phyloP scores from a whole-genome alignment of 202 grass and related monocot species.

The Setaria italica region DNA sequence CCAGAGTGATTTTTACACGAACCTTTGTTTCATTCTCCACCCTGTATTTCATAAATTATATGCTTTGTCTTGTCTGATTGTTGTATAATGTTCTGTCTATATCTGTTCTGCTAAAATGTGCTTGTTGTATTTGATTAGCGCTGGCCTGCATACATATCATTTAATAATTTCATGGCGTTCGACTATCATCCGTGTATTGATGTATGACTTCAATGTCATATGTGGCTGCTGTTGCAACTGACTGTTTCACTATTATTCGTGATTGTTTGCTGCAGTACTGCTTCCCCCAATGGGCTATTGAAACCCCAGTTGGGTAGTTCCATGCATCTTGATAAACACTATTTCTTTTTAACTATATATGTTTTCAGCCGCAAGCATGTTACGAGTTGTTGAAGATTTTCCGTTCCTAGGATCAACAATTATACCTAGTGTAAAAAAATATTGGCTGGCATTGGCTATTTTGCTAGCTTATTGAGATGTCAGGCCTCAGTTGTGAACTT shows the following conservation, averaged over 20 bases:
- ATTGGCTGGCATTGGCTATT: background rate
- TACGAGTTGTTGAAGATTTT: background rate
- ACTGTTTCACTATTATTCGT: slow-evolving; percentile 33
- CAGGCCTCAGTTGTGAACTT: background rate
- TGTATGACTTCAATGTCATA: background rate
- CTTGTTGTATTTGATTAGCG: background rate
- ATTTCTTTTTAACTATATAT: slow-evolving; percentile 43
- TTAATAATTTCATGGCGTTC: background rate
- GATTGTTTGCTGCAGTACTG: background rate
- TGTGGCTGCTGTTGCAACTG: slow-evolving; percentile 25
- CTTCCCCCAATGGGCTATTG: background rate
- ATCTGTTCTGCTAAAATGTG: too few relatives aligned
- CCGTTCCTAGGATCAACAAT: too few relatives aligned
- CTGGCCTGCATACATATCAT: background rate
- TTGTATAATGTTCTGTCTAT: too few relatives aligned
- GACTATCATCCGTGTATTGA: background rate
- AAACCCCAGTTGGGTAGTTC: background rate
- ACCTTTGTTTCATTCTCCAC: background rate
- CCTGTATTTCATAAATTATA: too few relatives aligned
- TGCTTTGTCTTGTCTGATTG: too few relatives aligned
- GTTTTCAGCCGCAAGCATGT: background rate
- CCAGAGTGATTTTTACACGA: background rate
- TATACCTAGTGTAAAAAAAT: too few relatives aligned
- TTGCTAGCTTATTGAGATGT: slow-evolving; percentile 3
- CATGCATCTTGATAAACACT: background rate